Evolutionary conservation across 2,329 filamentous ascomycete genomes (phyloP).

Genomic region (Clonostachys chloroleuca): DNA sequence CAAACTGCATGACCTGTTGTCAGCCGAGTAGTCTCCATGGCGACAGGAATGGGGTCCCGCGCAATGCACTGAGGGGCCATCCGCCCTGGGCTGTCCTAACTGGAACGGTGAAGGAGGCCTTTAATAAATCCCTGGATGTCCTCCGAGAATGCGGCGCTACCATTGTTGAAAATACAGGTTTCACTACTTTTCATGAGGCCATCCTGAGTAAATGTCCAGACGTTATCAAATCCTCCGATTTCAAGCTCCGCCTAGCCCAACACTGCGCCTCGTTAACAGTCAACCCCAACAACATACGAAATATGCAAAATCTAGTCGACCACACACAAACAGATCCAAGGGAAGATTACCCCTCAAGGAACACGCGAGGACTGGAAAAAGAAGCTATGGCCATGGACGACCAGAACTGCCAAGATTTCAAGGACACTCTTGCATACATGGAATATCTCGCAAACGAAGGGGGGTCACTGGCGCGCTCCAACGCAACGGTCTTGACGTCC

Average conservation of each 20-base stretch:
- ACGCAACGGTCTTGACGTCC: conserved; percentile 52
- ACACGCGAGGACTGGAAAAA: conserved; percentile 43
- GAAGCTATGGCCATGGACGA: conserved; percentile 42
- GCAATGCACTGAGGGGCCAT: conserved; percentile 45
- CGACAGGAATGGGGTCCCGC: conserved; percentile 60
- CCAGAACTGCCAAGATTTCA: conserved; percentile 34
- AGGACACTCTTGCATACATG: conserved; percentile 48
- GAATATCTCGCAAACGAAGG: conserved; percentile 47
- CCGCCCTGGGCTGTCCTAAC: conserved; percentile 18
- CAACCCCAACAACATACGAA: conserved; percentile 54
- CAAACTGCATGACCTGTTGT: conserved; percentile 58
- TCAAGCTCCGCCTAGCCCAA: conserved; percentile 43
- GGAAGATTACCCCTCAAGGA: conserved; percentile 62
- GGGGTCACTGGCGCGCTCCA: conserved; percentile 53
- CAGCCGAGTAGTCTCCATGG: conserved; percentile 45
- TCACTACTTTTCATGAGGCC: conserved; percentile 42
- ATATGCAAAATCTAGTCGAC: conserved; percentile 40
- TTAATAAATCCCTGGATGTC: conserved; percentile 46
- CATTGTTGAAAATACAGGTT: conserved; percentile 51
- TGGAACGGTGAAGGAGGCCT: conserved; percentile 25
- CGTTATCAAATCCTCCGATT: conserved; percentile 45
- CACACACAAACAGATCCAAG: conserved; percentile 48
- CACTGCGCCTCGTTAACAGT: conserved; percentile 20
- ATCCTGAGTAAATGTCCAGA: conserved; percentile 42
- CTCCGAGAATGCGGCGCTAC: conserved; percentile 51